phyloP scores from a whole-genome alignment of 768 basidiomycete species.

The Termitomyces sp. region DNA sequence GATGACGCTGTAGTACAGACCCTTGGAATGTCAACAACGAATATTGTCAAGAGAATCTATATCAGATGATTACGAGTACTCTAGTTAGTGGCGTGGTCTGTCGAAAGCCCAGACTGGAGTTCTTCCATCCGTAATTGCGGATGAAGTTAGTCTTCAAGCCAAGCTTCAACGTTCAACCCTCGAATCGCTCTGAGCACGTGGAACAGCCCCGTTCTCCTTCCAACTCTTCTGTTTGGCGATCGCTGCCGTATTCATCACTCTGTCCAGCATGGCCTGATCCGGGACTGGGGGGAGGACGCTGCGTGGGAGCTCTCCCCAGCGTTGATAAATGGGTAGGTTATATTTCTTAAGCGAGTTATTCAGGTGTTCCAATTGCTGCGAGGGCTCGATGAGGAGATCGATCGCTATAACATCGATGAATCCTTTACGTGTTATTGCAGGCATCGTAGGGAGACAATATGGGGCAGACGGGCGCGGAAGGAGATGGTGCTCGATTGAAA shows the following conservation, averaged over 20 bases:
- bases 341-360: constrained; percentile 10
- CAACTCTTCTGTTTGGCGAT: constrained; percentile 7
- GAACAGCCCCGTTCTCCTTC: no score
- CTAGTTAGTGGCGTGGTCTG: background rate
- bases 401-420: constrained; percentile 11
- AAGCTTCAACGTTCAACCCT: no score
- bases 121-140: background rate
- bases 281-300: constrained; percentile 9
- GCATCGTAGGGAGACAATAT: constrained; percentile 7
- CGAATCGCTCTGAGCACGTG: no score
- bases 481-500: constrained; percentile 14
- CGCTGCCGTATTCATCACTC: constrained; percentile 1
- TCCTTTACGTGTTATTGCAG: constrained; percentile 14
- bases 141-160: background rate
- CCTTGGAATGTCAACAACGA: no score
- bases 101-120: background rate
- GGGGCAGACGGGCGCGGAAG: constrained; percentile 7
- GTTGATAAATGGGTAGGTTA: constrained; percentile 9
- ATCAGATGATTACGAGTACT: background rate
- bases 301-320: constrained; percentile 15
- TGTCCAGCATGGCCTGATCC: constrained; percentile 8
- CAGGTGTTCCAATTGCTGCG: constrained; percentile 8
- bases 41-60: background rate
- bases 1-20: no score
- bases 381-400: constrained; percentile 13